phyloP scores from a whole-genome alignment of 2,329 filamentous ascomycete genomes.

The Calonectria hawksworthii region DNA sequence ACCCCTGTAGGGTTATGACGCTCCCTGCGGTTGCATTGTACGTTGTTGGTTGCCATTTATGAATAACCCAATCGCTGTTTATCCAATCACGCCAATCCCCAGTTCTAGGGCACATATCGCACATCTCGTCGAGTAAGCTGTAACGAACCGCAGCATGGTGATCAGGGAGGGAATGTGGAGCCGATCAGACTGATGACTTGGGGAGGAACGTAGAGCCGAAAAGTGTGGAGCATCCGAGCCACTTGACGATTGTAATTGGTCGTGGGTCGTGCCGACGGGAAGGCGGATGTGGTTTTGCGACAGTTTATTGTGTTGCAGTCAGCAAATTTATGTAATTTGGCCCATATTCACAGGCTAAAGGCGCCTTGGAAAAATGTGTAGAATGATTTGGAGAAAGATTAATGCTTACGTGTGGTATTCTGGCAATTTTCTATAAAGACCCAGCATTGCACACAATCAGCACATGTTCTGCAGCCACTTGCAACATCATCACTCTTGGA shows the following conservation, averaged over 20 bases:
- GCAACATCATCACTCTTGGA: background rate
- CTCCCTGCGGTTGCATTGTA: background rate
- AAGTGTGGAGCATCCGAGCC: background rate
- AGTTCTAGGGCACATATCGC: background rate
- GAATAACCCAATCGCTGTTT: background rate
- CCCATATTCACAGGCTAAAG: background rate
- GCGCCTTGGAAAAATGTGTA: background rate
- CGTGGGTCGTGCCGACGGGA: background rate
- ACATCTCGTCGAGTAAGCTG: background rate
- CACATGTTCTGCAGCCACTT: background rate
- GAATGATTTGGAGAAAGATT: background rate
- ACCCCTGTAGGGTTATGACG: background rate
- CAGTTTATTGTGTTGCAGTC: background rate
- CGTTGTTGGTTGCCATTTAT: background rate
- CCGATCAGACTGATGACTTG: too few relatives aligned
- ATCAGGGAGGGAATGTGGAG: conserved; percentile 3
- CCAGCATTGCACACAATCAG: too few relatives aligned
- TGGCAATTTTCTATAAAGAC: background rate
- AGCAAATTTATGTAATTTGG: background rate
- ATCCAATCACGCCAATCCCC: background rate
- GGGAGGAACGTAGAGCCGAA: background rate
- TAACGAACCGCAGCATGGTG: background rate
- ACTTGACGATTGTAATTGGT: background rate
- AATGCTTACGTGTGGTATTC: background rate
- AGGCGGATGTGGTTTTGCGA: background rate